Percentiles rank a stretch among this genome's conserved stretches.
These are phyloP conservation scores for Saturnispora mendoncae DNA, from an alignment of 805 yeast species.

Conservation along the genomic window DNA sequence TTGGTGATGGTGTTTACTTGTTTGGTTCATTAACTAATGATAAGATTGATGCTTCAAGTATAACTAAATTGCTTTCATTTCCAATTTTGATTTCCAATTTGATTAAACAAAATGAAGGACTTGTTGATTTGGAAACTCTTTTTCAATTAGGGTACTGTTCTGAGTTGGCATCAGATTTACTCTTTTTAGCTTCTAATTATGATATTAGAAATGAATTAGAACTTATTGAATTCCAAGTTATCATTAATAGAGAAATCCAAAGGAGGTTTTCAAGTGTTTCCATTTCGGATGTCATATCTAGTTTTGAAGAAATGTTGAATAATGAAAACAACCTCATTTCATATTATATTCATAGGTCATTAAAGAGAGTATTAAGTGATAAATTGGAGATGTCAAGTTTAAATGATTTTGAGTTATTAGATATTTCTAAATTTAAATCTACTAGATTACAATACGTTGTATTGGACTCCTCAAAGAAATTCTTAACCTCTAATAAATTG, in stretches of 20 bases:
- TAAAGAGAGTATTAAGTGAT: conserved; percentile 26
- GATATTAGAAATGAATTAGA: conserved; percentile 5
- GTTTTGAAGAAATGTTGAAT: not conserved
- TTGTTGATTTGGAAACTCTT: conserved; percentile 12
- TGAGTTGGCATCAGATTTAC: conserved; percentile 26
- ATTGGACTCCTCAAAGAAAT: conserved; percentile 28
- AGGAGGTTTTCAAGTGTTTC: not conserved
- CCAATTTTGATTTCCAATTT: conserved; percentile 9
- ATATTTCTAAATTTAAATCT: conserved; percentile 26
- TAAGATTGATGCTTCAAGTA: not conserved
- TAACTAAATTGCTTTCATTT: conserved; percentile 2
- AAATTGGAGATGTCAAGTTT: conserved; percentile 22
- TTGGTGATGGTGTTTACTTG: conserved; percentile 18
- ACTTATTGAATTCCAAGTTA: conserved; percentile 11
- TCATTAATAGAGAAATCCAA: not conserved
- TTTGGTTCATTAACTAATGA: conserved; percentile 8
- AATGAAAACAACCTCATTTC: conserved; percentile 8
- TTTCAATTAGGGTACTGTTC: conserved; percentile 29
- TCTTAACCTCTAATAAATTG: conserved; percentile 30
- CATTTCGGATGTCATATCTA: not conserved
- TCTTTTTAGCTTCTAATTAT: conserved; percentile 4
- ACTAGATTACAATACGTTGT: conserved; percentile 32
- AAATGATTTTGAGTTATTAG: conserved; percentile 19
- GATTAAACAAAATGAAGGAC: not conserved
- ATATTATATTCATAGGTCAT: conserved; percentile 30